Evolutionary conservation across 148 eudicot species (phyloP), one percentile per base, ranked within the genome.

Genomic region (Persicaria tinctoria): DNA sequence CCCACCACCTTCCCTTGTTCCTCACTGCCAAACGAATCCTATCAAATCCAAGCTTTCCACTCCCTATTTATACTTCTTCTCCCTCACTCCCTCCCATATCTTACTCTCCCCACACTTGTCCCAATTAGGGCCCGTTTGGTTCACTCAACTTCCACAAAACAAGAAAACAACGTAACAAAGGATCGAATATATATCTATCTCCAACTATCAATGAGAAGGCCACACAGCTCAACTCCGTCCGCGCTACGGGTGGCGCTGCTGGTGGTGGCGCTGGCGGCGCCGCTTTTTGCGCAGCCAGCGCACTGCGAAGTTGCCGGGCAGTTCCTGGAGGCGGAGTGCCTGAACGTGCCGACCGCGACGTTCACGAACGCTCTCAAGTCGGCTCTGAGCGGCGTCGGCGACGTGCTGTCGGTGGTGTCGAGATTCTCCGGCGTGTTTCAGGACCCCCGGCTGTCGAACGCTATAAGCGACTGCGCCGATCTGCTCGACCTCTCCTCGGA

Each of bases 391-490:
- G 18, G 44, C n/a, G 70, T 66, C 48, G 48, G 48, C 18, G 5
- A 66, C 9, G 47, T 66, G 3, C 5, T 66, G 9, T 66, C 70
- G 48, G 48, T 44, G 47, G 20, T 66, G 6, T 66, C 70, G 9
- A 41, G 38, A 5, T 66, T 66, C 70, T 66, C 70, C 47, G 70
- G 70, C 46, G 12, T 66, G 70, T 66, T 66, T 66, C 70, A 66
- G 17, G 70, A 66, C 44, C 70, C 13, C 70, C 48, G 70, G 8
- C 18, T 66, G 48, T 66, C 70, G 18, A 66, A 41, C 47, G 70
- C 70, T 47, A 41, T 66, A 13, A 44, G 44, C 17, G 70, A 66
- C 9, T 66, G 70, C 47, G 70, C 44, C n/a, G 70, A 66, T 66
- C 44, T 66, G 70, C 70, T 66, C 47, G 46, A 66, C 47, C 70